These are phyloP conservation scores for Neobulgaria alba DNA, from an alignment of 2,329 filamentous ascomycete species.

Conservation along the genomic window DNA sequence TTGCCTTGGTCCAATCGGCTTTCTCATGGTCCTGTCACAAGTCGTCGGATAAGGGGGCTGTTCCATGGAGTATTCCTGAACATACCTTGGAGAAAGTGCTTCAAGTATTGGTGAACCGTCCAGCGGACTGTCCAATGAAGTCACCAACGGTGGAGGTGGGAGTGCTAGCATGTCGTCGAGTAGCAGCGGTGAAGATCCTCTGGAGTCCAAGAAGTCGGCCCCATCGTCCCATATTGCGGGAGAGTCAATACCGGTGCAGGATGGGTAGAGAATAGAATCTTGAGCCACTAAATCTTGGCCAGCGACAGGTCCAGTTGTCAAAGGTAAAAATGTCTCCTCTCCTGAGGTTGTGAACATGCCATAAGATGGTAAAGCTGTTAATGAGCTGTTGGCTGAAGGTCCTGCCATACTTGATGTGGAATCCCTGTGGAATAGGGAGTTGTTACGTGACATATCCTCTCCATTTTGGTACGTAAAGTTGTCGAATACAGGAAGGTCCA, in stretches of 20 bases:
- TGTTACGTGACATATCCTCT: slow-evolving; percentile 20
- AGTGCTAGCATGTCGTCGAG: slow-evolving; percentile 22
- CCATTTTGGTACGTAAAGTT: slow-evolving; percentile 21
- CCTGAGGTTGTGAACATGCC: slow-evolving; percentile 16
- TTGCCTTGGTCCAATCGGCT: slow-evolving; percentile 24
- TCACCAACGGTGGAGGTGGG: slow-evolving; percentile 17
- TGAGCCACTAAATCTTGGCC: slow-evolving; percentile 16
- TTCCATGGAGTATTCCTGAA: slow-evolving; percentile 23
- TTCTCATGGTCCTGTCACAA: slow-evolving; percentile 23
- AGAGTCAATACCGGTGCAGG: slow-evolving; percentile 16
- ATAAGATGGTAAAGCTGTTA: slow-evolving; percentile 17
- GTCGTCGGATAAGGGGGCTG: slow-evolving; percentile 22
- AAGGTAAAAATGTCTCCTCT: slow-evolving; percentile 18
- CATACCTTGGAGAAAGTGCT: slow-evolving; percentile 27
- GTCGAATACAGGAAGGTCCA: slow-evolving; percentile 24
- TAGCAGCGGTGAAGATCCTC: slow-evolving; percentile 21
- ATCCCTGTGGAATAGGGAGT: slow-evolving; percentile 19
- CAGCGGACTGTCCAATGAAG: slow-evolving; percentile 21
- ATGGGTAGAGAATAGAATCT: slow-evolving; percentile 21
- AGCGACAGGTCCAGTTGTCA: slow-evolving; percentile 13
- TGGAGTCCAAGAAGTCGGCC: slow-evolving; percentile 20
- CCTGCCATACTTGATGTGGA: slow-evolving; percentile 15
- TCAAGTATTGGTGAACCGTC: slow-evolving; percentile 24
- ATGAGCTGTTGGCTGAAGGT: slow-evolving; percentile 13
- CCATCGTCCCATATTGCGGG: slow-evolving; percentile 21